phyloP scores from a whole-genome alignment of 306 rosid species.

The Luffa acutangula region DNA sequence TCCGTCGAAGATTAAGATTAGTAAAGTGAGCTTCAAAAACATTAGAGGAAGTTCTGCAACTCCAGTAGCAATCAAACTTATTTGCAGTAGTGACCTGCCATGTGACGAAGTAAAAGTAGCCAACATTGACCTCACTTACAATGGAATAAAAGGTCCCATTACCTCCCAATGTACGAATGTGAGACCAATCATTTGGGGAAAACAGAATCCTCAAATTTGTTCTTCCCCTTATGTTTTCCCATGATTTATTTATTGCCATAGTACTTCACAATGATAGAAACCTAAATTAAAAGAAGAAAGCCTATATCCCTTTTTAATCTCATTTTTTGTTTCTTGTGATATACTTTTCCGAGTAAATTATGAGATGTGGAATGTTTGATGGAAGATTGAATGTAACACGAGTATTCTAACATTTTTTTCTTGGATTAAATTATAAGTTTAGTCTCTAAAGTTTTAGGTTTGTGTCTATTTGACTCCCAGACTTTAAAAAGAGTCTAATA shows the following conservation, averaged over 20 bases:
- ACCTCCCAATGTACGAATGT: constrained; percentile 22
- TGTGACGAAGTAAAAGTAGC: constrained; percentile 24
- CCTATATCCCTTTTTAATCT: not conserved
- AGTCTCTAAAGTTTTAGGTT: too few relatives aligned
- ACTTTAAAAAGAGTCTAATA: too few relatives aligned
- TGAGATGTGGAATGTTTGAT: not conserved
- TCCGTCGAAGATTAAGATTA: constrained; percentile 37
- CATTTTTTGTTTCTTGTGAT: not conserved
- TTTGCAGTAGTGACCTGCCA: constrained; percentile 24
- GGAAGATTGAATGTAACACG: not conserved
- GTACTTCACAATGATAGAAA: too few relatives aligned
- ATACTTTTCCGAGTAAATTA: not conserved
- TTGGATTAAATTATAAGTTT: too few relatives aligned
- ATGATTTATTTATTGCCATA: too few relatives aligned
- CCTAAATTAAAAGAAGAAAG: not conserved
- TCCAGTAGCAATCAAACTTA: not conserved
- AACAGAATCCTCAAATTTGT: constrained; percentile 16
- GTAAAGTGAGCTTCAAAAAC: constrained; percentile 32
- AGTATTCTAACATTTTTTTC: too few relatives aligned
- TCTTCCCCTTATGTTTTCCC: not conserved
- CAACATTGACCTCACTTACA: constrained; percentile 19
- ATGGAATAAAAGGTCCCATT: constrained; percentile 2
- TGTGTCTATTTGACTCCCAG: too few relatives aligned
- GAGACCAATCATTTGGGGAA: constrained; percentile 17
- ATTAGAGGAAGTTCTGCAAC: constrained; percentile 17